Conservation (phyloP, 140 eudicot genomes). For the Stevia rebaudiana region DNA sequence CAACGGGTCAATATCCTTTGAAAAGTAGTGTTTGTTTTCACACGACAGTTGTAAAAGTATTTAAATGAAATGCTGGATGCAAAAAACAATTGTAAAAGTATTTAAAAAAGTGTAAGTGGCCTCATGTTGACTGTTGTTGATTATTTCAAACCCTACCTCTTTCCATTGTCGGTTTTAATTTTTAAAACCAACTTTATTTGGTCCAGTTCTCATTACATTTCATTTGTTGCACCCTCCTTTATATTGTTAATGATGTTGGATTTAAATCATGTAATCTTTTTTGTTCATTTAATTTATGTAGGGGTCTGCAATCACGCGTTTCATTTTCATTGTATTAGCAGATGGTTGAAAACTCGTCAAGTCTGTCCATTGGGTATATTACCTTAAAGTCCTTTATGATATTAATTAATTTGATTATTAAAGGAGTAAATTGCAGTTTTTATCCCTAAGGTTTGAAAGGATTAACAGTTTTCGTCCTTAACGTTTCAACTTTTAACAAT, state of each 20-base stretch:
- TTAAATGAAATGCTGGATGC: neutral
- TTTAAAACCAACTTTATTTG: neutral
- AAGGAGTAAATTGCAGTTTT: too few species aligned
- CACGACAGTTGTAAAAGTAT: neutral
- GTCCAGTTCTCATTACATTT: neutral
- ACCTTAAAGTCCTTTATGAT: too few species aligned
- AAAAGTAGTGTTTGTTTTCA: neutral
- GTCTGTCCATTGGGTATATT: neutral
- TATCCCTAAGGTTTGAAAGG: too few species aligned
- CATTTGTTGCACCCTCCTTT: neutral
- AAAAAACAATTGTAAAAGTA: neutral
- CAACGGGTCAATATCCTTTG: neutral
- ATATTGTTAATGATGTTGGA: neutral
- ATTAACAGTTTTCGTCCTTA: too few species aligned
- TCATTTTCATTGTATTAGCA: conserved; percentile 4
- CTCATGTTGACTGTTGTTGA: neutral
- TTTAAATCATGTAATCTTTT: neutral
- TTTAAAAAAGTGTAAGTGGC: neutral
- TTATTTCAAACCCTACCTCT: conserved; percentile 1
- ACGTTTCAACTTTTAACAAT: too few species aligned
- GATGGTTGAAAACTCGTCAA: neutral
- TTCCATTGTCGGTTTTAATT: neutral
- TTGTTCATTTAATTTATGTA: neutral
- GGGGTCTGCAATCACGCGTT: neutral
- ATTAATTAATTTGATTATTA: too few species aligned